These are phyloP conservation scores for Aspergillus candidus DNA, from an alignment of 2,329 filamentous ascomycete species.

Conservation along the genomic window DNA sequence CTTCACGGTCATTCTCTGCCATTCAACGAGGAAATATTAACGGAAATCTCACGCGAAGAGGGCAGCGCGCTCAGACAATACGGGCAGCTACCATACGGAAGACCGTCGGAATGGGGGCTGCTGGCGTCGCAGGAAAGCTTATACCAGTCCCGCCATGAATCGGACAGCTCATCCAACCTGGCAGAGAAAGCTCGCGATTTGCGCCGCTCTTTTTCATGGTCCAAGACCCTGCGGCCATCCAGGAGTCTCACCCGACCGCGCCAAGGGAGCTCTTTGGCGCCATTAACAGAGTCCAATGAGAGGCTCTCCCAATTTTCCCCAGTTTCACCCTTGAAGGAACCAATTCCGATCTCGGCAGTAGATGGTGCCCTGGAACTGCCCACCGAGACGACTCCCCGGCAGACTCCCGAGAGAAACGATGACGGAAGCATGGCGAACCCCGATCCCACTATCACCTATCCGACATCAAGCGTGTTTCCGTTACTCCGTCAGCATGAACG, in stretches of 20 bases:
- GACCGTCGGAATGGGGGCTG: conserved; percentile 31
- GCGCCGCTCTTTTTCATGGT: conserved; percentile 29
- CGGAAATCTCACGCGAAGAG: conserved; percentile 28
- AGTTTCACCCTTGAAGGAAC: conserved; percentile 21
- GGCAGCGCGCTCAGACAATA: conserved; percentile 26
- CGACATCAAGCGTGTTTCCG: conserved; percentile 28
- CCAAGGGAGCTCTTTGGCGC: conserved; percentile 27
- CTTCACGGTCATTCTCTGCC: conserved; percentile 15
- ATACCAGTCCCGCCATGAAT: conserved; percentile 13
- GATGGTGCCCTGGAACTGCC: conserved; percentile 30
- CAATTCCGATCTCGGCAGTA: conserved; percentile 29
- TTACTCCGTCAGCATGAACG: conserved; percentile 19
- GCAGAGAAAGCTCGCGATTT: conserved; percentile 27
- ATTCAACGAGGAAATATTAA: conserved; percentile 24
- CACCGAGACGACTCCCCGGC: conserved; percentile 32
- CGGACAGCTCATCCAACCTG: conserved; percentile 17
- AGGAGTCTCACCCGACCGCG: conserved; percentile 22
- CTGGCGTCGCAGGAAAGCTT: conserved; percentile 29
- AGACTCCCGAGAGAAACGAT: conserved; percentile 30
- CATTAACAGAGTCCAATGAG: conserved; percentile 26
- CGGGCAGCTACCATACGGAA: conserved; percentile 30
- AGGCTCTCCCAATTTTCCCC: conserved; percentile 8
- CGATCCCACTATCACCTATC: conserved; percentile 20
- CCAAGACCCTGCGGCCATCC: conserved; percentile 28
- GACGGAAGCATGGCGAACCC: conserved; percentile 12